phyloP scores from a whole-genome alignment of 306 rosid genomes.

The Begonia peltatifolia region DNA sequence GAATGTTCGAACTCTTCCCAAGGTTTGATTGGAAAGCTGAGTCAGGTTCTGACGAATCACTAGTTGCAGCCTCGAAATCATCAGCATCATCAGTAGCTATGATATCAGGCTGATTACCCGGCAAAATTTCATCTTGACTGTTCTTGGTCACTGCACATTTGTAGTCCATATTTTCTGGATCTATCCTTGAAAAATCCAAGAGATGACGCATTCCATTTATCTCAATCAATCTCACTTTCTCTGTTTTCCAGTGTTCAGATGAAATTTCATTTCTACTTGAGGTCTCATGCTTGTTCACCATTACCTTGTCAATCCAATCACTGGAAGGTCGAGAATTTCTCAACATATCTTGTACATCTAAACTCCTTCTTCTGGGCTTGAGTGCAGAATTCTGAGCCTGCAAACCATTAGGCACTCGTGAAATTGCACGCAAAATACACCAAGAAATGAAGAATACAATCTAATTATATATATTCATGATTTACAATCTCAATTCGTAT shows the following conservation, averaged over 20 bases:
- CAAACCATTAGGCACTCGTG: not conserved
- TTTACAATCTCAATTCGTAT: no score
- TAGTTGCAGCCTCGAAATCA: slow-evolving; percentile 52
- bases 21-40: slow-evolving; percentile 31
- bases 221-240: slow-evolving; percentile 29
- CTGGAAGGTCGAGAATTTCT: slow-evolving; percentile 25
- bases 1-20: slow-evolving; percentile 22
- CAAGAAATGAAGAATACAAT: not conserved
- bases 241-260: slow-evolving; percentile 39
- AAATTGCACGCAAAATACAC: not conserved
- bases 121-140: slow-evolving; percentile 24
- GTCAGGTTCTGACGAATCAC: slow-evolving; percentile 71
- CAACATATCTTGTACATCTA: slow-evolving; percentile 55
- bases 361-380: slow-evolving; percentile 48
- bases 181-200: slow-evolving; percentile 26
- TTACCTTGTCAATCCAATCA: slow-evolving; percentile 43
- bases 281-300: slow-evolving; percentile 33
- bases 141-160: slow-evolving; percentile 17
- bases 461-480: no score
- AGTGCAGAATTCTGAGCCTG: slow-evolving; percentile 26
- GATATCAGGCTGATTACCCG: slow-evolving; percentile 43
- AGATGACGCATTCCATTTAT: slow-evolving; percentile 23
- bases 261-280: slow-evolving; percentile 38
- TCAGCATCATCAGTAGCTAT: slow-evolving; percentile 64
- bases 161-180: slow-evolving; percentile 8